These are phyloP conservation scores for Saccharomycopsis javanensis DNA, from an alignment of 805 yeast genomes.

Conservation along the genomic window DNA sequence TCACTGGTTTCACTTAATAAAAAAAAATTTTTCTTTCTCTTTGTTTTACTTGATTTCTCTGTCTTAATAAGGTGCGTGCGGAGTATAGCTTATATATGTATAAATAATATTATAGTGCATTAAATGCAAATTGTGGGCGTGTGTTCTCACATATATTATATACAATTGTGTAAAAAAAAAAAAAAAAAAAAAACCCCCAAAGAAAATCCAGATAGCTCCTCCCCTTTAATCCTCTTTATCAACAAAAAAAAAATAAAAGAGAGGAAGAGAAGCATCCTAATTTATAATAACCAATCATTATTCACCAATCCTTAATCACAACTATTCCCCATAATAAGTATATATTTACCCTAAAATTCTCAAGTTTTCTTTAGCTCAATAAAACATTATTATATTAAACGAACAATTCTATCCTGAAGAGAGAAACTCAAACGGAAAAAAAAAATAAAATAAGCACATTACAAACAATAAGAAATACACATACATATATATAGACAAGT, in stretches of 20 bases:
- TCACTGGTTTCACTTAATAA: not conserved
- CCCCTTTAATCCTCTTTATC: not conserved
- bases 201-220: not conserved
- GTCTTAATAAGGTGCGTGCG: not conserved
- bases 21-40: not conserved
- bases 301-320: too few species aligned
- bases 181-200: too few species aligned
- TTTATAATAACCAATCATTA: not conserved
- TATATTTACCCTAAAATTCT: too few species aligned
- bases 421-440: too few species aligned
- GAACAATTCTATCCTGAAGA: too few species aligned
- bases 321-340: too few species aligned
- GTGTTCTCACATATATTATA: too few species aligned
- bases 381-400: too few species aligned
- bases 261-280: not conserved
- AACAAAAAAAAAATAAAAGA: too few species aligned
- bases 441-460: too few species aligned
- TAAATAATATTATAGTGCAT: too few species aligned
- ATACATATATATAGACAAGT: not conserved
- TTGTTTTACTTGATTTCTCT: not conserved
- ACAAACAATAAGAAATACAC: not conserved
- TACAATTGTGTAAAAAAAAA: not conserved
- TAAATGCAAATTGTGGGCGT: not conserved
- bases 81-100: not conserved
- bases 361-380: too few species aligned